Conservation (phyloP, 2,329 filamentous ascomycete genomes). For the Ophiostoma sp. region DNA sequence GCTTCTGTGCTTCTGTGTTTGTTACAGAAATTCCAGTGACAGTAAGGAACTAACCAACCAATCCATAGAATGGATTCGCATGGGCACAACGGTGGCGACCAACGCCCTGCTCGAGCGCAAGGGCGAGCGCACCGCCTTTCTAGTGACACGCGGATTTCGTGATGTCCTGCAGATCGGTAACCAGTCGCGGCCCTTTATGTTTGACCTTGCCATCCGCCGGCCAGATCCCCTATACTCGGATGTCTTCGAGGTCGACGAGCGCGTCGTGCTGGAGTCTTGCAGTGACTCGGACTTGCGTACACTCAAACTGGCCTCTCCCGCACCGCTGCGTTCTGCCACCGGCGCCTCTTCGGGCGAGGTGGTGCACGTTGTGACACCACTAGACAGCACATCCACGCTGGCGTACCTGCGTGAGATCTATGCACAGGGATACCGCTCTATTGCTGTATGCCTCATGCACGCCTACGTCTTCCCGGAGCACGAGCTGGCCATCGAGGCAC, state of each 20-base stretch:
- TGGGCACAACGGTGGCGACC: too few relatives aligned
- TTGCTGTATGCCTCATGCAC: slow-evolving; percentile 36
- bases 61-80: too few relatives aligned
- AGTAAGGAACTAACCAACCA: too few relatives aligned
- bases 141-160: slow-evolving; percentile 81
- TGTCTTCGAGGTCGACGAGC: slow-evolving; percentile 81
- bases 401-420: slow-evolving; percentile 55
- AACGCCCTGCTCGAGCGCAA: too few relatives aligned
- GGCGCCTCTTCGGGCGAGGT: slow-evolving; percentile 50
- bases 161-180: slow-evolving; percentile 87
- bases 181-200: slow-evolving; percentile 82
- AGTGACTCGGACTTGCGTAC: slow-evolving; percentile 8
- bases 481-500: slow-evolving; percentile 20
- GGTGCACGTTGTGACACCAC: slow-evolving; percentile 43
- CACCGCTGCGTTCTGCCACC: neutral
- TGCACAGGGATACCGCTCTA: slow-evolving; percentile 48
- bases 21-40: too few relatives aligned
- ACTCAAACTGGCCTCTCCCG: slow-evolving; percentile 31
- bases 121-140: slow-evolving; percentile 55
- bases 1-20: too few relatives aligned
- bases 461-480: slow-evolving; percentile 26
- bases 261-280: slow-evolving; percentile 80
- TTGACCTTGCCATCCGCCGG: slow-evolving; percentile 79
- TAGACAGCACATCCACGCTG: slow-evolving; percentile 49
- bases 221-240: slow-evolving; percentile 79